Percentiles rank a stretch among this genome's conserved stretches.
phyloP scores from a whole-genome alignment of 1,139 yeast genomes.

The Blastobotrys niveus region DNA sequence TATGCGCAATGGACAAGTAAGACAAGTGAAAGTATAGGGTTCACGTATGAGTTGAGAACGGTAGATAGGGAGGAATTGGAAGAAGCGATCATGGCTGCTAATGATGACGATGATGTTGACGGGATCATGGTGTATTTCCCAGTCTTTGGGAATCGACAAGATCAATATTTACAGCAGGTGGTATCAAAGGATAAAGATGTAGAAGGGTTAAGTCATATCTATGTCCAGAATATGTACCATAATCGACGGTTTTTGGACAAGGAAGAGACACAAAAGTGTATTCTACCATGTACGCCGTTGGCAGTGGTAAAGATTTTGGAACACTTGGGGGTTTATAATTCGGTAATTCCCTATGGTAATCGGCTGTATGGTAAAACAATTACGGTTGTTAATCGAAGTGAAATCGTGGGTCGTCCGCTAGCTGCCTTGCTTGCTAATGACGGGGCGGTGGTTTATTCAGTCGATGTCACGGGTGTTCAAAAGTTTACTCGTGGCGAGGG shows the following conservation, averaged over 20 bases:
- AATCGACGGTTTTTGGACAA: slow-evolving; percentile 77
- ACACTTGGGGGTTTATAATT: slow-evolving; percentile 80
- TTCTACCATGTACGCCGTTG: slow-evolving; percentile 92
- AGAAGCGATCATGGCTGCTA: slow-evolving; percentile 75
- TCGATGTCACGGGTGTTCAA: slow-evolving; percentile 81
- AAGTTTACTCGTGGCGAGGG: slow-evolving; percentile 93
- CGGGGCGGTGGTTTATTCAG: slow-evolving; percentile 94
- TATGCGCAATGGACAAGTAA: slow-evolving; percentile 96
- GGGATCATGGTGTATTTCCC: slow-evolving; percentile 99
- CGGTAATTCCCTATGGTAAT: slow-evolving; percentile 78
- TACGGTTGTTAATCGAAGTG: slow-evolving; percentile 86
- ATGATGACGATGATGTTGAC: slow-evolving; percentile 65
- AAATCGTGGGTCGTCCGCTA: slow-evolving; percentile 93
- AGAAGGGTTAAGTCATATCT: slow-evolving; percentile 87
- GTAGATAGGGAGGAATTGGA: slow-evolving; percentile 80
- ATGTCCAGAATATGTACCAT: slow-evolving; percentile 91
- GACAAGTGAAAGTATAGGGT: slow-evolving; percentile 81
- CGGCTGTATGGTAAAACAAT: slow-evolving; percentile 88
- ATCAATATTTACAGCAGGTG: slow-evolving; percentile 89
- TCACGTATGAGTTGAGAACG: slow-evolving; percentile 68
- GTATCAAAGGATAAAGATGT: slow-evolving; percentile 85
- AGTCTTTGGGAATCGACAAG: slow-evolving; percentile 91
- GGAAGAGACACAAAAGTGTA: slow-evolving; percentile 64
- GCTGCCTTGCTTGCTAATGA: slow-evolving; percentile 96
- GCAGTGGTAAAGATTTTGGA: slow-evolving; percentile 92